These are phyloP conservation scores for Paracoccidioides brasiliensis DNA, from an alignment of 2,329 filamentous ascomycete species.

Conservation along the genomic window DNA sequence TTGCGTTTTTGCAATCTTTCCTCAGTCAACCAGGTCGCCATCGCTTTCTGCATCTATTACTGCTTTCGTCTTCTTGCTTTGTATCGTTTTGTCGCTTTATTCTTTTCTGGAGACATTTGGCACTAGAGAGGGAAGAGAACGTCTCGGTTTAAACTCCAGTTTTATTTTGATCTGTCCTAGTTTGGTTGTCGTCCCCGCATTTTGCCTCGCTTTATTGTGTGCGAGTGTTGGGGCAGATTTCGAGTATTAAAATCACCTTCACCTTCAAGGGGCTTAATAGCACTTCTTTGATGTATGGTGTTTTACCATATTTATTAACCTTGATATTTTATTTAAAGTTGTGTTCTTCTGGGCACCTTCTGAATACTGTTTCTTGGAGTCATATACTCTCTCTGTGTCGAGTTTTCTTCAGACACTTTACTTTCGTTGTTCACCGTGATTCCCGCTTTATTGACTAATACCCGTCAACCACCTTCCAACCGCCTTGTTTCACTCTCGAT, in stretches of 20 bases:
- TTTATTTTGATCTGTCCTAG: constrained; percentile 1
- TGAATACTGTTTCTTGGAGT: not conserved
- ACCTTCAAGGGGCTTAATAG: not conserved
- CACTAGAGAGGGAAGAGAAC: not conserved
- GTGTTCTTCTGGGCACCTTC: not conserved
- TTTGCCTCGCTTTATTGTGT: not conserved
- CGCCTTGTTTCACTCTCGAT: not conserved
- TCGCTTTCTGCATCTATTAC: not conserved
- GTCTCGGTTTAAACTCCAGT: not conserved
- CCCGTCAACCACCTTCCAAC: not conserved
- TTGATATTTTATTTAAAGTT: not conserved
- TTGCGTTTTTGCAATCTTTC: not conserved
- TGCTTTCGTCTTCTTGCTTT: not conserved
- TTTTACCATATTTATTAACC: not conserved
- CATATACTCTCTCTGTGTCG: not conserved
- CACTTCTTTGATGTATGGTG: not conserved
- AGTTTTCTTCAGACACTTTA: not conserved
- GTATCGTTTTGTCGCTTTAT: not conserved
- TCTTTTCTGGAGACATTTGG: not conserved
- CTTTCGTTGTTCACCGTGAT: not conserved
- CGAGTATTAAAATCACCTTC: not conserved
- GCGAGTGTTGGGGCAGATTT: not conserved
- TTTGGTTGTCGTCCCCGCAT: not conserved
- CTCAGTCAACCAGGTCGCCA: not conserved
- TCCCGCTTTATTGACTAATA: not conserved